Evolutionary conservation across 305 asterid genomes (phyloP).

Genomic region (Ruellia speciosa): DNA sequence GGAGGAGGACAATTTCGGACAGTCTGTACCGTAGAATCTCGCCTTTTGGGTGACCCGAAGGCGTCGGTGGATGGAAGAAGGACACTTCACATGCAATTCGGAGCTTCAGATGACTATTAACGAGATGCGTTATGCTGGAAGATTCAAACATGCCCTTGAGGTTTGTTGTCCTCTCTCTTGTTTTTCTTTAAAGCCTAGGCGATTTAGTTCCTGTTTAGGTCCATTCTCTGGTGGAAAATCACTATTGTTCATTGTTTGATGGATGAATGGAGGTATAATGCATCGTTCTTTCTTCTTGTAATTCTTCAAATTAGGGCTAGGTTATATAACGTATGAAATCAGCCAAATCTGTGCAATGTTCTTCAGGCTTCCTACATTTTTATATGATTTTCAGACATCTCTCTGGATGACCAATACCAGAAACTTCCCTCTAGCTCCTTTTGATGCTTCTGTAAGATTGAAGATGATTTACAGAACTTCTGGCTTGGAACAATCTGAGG

Average conservation of each 20-base stretch:
- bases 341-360: slow-evolving; percentile 1
- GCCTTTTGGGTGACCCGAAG: background rate
- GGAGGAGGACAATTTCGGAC: slow-evolving; percentile 8
- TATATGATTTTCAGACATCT: slow-evolving; percentile 36
- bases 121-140: slow-evolving; percentile 26
- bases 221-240: background rate
- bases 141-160: slow-evolving; percentile 81
- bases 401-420: slow-evolving; percentile 60
- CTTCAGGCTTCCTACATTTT: slow-evolving; percentile 7
- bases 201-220: background rate
- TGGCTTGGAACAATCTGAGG: slow-evolving; percentile 49
- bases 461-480: slow-evolving; percentile 39
- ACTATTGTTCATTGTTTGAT: background rate
- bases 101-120: slow-evolving; percentile 30
- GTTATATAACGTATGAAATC: background rate
- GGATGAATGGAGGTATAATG: background rate
- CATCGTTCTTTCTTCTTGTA: background rate
- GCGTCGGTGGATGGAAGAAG: slow-evolving; percentile 13
- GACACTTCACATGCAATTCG: slow-evolving; percentile 25
- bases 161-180: slow-evolving; percentile 21
- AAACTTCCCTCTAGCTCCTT: slow-evolving; percentile 23
- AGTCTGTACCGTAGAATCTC: background rate
- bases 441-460: slow-evolving; percentile 38
- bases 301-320: background rate
- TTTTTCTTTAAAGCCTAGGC: background rate